Evolutionary conservation across 345 rosid species (phyloP), one percentile per base, ranked within the genome.

Genomic region (Durio zibethinus): DNA sequence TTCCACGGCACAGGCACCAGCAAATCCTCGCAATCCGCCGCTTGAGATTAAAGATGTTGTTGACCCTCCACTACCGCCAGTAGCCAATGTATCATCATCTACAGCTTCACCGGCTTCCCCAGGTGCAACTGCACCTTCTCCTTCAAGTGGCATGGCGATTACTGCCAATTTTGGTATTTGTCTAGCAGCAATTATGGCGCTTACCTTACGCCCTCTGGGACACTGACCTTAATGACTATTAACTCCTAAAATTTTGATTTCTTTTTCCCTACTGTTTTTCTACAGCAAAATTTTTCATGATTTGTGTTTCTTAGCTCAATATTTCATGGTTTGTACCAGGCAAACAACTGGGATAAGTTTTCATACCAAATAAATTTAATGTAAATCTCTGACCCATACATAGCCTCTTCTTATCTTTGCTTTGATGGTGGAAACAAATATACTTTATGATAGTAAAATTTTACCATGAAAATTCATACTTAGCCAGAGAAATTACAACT

Each of bases 41-140:
- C 90, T 93, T 21, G 82, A 76, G 0, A 79, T 85, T 59, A 81
- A 79, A 7, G 93, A 93, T 59, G 76, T 92, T n/a, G 85, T 83
- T 21, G 93, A 91, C 68, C 98, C 97, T 6, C 98, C 99, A 59
- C 84, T 95, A 23, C 98, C 98, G 2, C 84, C 93, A 0, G 93
- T 90, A 63, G 67, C 82, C 31, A 73, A 74, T 10, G 62, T 53
- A 36, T 56, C 82, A 18, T 8, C 83, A 9, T 4, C 82, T 0
- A 23, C 76, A 63, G 48, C 63, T 43, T 59, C 78, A 42, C 25
- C 79, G 7, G 66, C 78, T 53, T 68, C 78, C 45, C 21, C 78
- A 3, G 52, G 74, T 36, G 63, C 83, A 9, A 56, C 83, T 0
- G 45, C 80, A 72, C 73, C 83, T 42, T 35, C 2, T 14, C 79